Base-by-base conservation (phyloP, 257 asterid genomes). In the Primulina eburnea region DNA sequence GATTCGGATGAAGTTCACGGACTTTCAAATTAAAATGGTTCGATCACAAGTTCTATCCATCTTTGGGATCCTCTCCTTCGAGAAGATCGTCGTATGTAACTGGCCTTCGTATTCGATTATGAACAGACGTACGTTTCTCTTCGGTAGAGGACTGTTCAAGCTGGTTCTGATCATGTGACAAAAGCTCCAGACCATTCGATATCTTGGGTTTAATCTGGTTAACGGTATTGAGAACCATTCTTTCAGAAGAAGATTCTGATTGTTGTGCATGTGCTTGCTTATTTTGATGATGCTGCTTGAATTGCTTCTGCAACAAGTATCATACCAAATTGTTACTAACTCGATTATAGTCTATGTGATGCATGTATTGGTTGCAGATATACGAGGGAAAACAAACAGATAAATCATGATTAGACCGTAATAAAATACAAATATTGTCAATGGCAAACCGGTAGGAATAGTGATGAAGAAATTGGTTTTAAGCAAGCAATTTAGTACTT, bases 61-160 rank as follows among this genome's bases (percentile, higher is more conserved):
- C 86, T 62, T 78, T 74, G 65, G 76, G 75, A 50, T 73, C 79
- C 50, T 73, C 82, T 73, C 69, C 86, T 26, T 63, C 83, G 43
- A 85, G 75, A 67, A 90, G 76, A 81, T 88, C 96, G 76, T 89
- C 93, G 64, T 92, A 92, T 12, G 83, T 26, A 70, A 88, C 92
- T 8, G 97, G 98, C 30, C 82, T 57, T 71, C 98, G 84, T 71
- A 92, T 75, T 20, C 97, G 83, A 29, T 88, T 87, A 65, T 74
- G 95, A 81, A 90, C 95, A 35, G 93, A 69, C 12, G 70, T 75
- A 9, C 78, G 81, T 76, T 81, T 79, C 70, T 75, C 72, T 65
- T 18, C 83, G 70, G 65, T 35, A 26, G 67, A 67, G 0, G 77
- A 47, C 59, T 58, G 68, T 20, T 77, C 84, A 7, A 37, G 71